Conservation (phyloP, 176 grass and related monocot genomes). For the Pontederia crassipes region DNA sequence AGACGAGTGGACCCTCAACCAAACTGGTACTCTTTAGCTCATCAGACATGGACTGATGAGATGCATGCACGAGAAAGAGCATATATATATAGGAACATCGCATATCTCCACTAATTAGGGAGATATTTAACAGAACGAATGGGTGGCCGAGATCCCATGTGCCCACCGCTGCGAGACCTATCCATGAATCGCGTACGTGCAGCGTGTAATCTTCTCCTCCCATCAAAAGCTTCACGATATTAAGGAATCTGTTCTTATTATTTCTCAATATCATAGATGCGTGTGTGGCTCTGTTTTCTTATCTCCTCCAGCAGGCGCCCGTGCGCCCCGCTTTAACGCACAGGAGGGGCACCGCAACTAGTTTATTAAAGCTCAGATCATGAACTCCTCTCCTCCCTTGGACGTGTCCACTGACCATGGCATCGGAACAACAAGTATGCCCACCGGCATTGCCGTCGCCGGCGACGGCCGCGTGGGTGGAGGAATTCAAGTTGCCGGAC, state of each 20-base stretch:
- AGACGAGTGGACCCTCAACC: too few relatives aligned
- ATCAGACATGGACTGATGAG: too few relatives aligned
- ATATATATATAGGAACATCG: too few relatives aligned
- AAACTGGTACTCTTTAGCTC: too few relatives aligned
- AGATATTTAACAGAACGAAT: neutral
- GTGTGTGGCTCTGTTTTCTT: constrained; percentile 90
- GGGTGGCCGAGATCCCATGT: constrained; percentile 5
- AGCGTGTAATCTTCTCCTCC: constrained; percentile 25
- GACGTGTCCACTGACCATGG: neutral
- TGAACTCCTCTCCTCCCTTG: constrained; percentile 2
- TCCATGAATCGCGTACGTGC: neutral
- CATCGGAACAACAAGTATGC: constrained; percentile 23
- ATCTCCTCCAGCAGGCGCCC: constrained; percentile 27
- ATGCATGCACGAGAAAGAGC: too few relatives aligned
- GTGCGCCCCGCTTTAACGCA: neutral
- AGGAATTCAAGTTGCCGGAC: constrained; percentile 19
- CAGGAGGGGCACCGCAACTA: neutral
- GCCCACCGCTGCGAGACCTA: neutral
- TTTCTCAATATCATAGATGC: neutral
- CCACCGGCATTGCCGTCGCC: neutral
- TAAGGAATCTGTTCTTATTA: neutral
- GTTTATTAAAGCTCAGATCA: constrained; percentile 16
- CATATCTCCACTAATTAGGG: too few relatives aligned
- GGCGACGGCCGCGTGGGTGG: neutral
- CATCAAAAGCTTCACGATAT: constrained; percentile 13